Base-by-base conservation (phyloP, 345 rosid genomes). In the Toxicodendron radicans region DNA sequence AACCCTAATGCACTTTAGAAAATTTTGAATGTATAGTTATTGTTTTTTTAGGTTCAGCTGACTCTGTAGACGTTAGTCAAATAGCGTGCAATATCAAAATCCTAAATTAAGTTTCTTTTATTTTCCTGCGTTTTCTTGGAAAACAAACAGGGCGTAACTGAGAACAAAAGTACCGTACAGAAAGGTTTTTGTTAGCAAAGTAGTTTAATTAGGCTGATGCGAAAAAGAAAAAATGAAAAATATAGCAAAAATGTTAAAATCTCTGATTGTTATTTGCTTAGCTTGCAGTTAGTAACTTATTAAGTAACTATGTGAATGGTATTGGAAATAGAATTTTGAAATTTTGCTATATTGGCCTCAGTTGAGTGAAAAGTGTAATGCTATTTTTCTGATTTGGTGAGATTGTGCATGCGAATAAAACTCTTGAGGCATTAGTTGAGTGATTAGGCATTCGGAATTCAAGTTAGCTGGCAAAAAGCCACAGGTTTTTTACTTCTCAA, bases 1-100 rank as follows among this genome's bases (percentile, higher is more conserved):
- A 78, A 68, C 87, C 80, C 75, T 63, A 73, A 51, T 45, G 43
- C 4, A 75, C 76, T 35, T 61, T 61, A 13, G 27, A 68, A 41
- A 41, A 3, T 45, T 21, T 52, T 43, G 24, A 65, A 57, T 79
- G 30, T 27, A 27, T 27, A 27, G 30, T 27, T 27, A 27, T 27
- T 1, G 30, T 27, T 27, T 41, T 41, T 41, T 35, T 3, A 38
- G 52, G 14, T 21, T 56, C 63, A 56, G 52, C 48, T 35, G 20
- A 35, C 32, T 53, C 5, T 32, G 33, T 12, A 11, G 14, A 51
- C 43, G 43, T 13, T 24, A 24, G 35, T 54, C n/a, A 35, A 30
- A 32, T 65, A 56, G 27, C 14, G 58, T 64, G 27, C 35, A 7
- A 18, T 46, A 2, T 66, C 27, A 24, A 51, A 64, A 12, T 35